A percentile compares a stretch with the other conserved stretches of the same genome.
Conservation (phyloP, 805 yeast genomes). For the Pichia kluyveri region DNA sequence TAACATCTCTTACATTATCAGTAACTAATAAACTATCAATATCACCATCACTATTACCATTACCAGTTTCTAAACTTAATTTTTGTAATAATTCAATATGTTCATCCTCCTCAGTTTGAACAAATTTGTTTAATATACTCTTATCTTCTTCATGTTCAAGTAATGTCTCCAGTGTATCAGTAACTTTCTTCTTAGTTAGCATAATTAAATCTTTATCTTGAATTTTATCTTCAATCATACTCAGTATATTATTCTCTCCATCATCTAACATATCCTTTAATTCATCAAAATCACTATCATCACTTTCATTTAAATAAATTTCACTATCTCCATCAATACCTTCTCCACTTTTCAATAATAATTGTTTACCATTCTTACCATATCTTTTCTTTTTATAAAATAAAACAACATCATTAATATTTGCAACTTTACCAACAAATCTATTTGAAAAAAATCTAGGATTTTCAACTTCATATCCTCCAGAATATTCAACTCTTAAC, state of each 20-base stretch:
- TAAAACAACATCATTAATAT: constrained; percentile 75
- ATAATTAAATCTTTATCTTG: constrained; percentile 55
- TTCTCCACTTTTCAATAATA: not conserved
- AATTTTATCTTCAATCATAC: constrained; percentile 55
- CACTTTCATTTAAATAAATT: not conserved
- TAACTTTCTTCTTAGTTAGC: constrained; percentile 68
- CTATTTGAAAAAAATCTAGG: constrained; percentile 81
- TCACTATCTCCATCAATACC: constrained; percentile 23
- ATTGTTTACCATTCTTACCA: not conserved
- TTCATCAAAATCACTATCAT: constrained; percentile 16
- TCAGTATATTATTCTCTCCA: constrained; percentile 24
- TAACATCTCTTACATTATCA: constrained; percentile 15
- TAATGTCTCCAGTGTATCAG: constrained; percentile 59
- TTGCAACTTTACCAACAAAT: constrained; percentile 87
- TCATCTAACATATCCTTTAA: not conserved
- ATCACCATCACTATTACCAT: constrained; percentile 11
- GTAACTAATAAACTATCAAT: not conserved
- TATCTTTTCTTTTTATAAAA: constrained; percentile 40
- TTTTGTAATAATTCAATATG: constrained; percentile 42
- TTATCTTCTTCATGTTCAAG: constrained; percentile 76
- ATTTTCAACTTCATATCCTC: constrained; percentile 87
- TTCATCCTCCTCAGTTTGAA: constrained; percentile 44
- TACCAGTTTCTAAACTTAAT: constrained; percentile 32
- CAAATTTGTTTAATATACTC: constrained; percentile 53
- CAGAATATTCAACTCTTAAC: constrained; percentile 78